These are phyloP conservation scores for Elasticomyces elasticus DNA, from an alignment of 495 filamentous ascomycete genomes.

Conservation along the genomic window DNA sequence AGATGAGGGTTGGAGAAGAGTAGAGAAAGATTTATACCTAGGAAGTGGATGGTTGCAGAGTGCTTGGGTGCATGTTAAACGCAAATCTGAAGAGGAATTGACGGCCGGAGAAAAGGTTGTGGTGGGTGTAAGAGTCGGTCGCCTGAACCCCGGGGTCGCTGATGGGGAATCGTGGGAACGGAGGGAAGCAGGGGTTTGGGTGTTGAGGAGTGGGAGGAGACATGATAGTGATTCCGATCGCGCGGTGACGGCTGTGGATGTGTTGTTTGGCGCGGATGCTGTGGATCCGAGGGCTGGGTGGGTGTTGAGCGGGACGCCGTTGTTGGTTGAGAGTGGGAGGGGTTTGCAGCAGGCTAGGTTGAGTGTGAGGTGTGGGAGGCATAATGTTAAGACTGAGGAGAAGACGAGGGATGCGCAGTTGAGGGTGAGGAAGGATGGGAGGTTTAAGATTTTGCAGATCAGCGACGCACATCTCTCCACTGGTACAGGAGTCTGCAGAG, in stretches of 20 bases:
- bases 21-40: conserved; percentile 90
- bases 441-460: conserved; percentile 93
- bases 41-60: conserved; percentile 58
- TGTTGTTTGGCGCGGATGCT: conserved; percentile 87
- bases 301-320: conserved; percentile 59
- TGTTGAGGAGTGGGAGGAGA: conserved; percentile 66
- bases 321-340: conserved; percentile 54
- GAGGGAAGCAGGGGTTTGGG: conserved; percentile 71
- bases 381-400: conserved; percentile 30
- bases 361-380: conserved; percentile 62
- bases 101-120: conserved; percentile 65
- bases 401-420: conserved; percentile 30
- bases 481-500: conserved; percentile 72
- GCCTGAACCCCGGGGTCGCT: conserved; percentile 57
- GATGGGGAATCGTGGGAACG: conserved; percentile 70
- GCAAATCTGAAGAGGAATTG: conserved; percentile 85
- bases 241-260: conserved; percentile 75
- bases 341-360: conserved; percentile 59
- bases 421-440: conserved; percentile 74
- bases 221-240: conserved; percentile 69
- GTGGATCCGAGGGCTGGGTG: conserved; percentile 79
- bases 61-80: conserved; percentile 75
- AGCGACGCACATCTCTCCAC: conserved; percentile 88
- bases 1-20: conserved; percentile 62
- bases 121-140: conserved; percentile 69